A percentile compares a stretch with the other conserved stretches of the same genome.
Conservation (phyloP, 306 rosid species). For the Neltuma alba region DNA sequence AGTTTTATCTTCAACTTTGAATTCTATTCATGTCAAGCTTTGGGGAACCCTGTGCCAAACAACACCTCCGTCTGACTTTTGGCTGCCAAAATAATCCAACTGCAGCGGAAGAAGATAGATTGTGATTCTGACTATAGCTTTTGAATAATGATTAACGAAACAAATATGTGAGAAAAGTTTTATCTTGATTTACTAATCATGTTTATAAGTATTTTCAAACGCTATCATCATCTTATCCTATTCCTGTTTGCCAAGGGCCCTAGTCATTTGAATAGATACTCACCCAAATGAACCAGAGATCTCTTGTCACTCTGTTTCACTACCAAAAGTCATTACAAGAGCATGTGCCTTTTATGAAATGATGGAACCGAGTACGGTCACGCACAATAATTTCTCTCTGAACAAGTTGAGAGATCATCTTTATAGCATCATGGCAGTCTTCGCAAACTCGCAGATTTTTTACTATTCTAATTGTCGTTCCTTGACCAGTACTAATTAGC, state of each 20-base stretch:
- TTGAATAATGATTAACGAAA: too few relatives aligned
- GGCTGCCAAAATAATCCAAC: too few relatives aligned
- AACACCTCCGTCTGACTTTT: too few relatives aligned
- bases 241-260: background rate
- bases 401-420: constrained; percentile 12
- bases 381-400: constrained; percentile 26
- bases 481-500: background rate
- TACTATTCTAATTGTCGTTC: constrained; percentile 20
- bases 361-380: constrained; percentile 23
- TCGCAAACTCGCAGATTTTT: constrained; percentile 31
- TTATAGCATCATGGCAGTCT: constrained; percentile 15
- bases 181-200: too few relatives aligned
- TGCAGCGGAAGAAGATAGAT: too few relatives aligned
- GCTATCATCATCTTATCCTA: too few relatives aligned
- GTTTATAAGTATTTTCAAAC: too few relatives aligned
- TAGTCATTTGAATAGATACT: background rate
- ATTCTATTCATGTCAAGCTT: background rate
- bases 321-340: constrained; percentile 14
- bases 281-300: background rate
- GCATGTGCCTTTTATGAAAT: background rate
- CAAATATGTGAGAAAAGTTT: too few relatives aligned
- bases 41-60: too few relatives aligned
- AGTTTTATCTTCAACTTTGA: background rate
- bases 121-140: background rate
- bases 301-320: background rate